Evolutionary conservation across 2,329 filamentous ascomycete genomes (phyloP).

Genomic region (Ophiostoma sp.): DNA sequence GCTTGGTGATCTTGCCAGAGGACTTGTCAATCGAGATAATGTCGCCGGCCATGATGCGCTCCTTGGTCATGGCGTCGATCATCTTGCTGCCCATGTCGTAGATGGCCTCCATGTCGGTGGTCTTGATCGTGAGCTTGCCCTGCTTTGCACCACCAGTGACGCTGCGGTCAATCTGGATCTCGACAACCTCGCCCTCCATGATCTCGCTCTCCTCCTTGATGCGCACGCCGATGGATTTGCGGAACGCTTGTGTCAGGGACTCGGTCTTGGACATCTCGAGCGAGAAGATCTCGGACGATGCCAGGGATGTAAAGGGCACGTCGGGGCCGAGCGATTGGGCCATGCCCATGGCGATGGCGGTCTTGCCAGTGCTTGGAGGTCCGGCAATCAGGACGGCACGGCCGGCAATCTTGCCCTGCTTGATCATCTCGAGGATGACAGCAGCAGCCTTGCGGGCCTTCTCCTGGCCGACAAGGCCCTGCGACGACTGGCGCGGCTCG

Average conservation of each 20-base stretch:
- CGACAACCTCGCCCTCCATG: constrained; percentile 97
- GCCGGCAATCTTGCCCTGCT: constrained; percentile 96
- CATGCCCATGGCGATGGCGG: constrained; percentile 98
- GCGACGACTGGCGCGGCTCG: constrained; percentile 76
- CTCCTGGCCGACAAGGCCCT: constrained; percentile 92
- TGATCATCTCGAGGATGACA: constrained; percentile 97
- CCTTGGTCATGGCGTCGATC: constrained; percentile 99
- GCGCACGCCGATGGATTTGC: constrained; percentile 93
- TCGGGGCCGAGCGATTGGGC: constrained; percentile 89
- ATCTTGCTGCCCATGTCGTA: constrained; percentile 99
- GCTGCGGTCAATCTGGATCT: constrained; percentile 96
- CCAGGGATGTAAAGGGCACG: constrained; percentile 92
- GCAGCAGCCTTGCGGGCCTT: constrained; percentile 95
- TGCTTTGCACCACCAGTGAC: constrained; percentile 96
- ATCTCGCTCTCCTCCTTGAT: constrained; percentile 99
- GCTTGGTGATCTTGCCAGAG: constrained; percentile 94
- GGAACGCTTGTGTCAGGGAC: constrained; percentile 95
- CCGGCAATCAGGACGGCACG: constrained; percentile 91
- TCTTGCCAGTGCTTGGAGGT: constrained; percentile 95
- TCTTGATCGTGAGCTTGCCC: constrained; percentile 98
- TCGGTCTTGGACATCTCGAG: constrained; percentile 99
- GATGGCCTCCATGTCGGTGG: constrained; percentile 98
- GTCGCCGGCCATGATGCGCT: constrained; percentile 97
- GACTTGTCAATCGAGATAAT: constrained; percentile 99
- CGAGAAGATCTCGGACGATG: constrained; percentile 95